Base-by-base conservation (phyloP, 352 stramenopile genomes). In the Globisporangium spiculum region DNA sequence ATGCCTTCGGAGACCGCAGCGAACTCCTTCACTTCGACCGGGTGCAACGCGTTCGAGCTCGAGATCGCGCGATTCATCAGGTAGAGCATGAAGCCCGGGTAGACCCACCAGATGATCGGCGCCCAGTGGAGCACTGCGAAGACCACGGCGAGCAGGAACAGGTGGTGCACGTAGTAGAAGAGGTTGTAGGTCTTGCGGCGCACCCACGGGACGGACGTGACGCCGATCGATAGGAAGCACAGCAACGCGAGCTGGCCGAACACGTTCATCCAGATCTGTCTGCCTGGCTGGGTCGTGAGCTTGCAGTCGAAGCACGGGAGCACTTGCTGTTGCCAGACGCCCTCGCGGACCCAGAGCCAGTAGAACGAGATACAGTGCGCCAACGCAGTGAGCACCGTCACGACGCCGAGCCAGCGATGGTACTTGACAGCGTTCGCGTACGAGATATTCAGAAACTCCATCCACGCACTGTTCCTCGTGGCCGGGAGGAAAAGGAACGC, bases 381-480 rank as follows among this genome's bases (percentile, higher is more conserved):
- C 20, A 89, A 44, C 0, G 73, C 72, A 24, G 73, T 75, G 46
- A 79, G 8, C 4, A 89, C 68, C 2, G 71, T 77, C 4, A 72
- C 48, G 16, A 84, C 69, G 4, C 73, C 78, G 3, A 89, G 54
- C 76, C 78, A 86, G 18, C 76, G 74, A 30, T 89, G 80, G 62
- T 89, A 88, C 59, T 83, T 83, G 52, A 88, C 70, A 0, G 65
- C 77, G 46, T 84, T 83, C 0, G 78, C 75, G 66, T 81, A 86
- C 53, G 78, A 85, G 32, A 86, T 80, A 53, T 81, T 83, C 70
- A 88, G 69, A 16, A 83, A 82, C 34, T 86, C 76, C 76, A 86
- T 85, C 80, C 80, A 88, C 4, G 75, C 76, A 57, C 79, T 75
- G 54, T 86, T 82, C 2, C 76, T 68, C 9, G 78, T 86, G 0